Base-by-base conservation (phyloP, 345 rosid genomes). In the Brassica nigra region DNA sequence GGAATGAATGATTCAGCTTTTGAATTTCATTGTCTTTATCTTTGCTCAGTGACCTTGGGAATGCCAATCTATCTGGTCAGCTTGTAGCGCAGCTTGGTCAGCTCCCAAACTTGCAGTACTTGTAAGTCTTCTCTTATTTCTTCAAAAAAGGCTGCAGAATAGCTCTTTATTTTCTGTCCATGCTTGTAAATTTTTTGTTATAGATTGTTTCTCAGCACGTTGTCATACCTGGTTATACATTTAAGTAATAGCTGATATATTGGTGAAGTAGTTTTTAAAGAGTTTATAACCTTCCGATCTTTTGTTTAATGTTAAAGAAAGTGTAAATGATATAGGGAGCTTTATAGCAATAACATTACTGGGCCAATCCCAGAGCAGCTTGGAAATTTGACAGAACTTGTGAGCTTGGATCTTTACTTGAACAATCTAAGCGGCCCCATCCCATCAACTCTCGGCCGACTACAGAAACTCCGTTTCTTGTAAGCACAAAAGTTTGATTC, bases 371-470 rank as follows among this genome's bases (percentile, higher is more conserved):
- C 97, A 5, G 90, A 88, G 12, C 91, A 92, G 85, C 89, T 92
- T 72, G 97, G 97, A n/a, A 84, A 76, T 67, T 82, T 92, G 90
- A 83, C 83, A 33, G 84, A 78, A 73, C 80, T 92, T 83, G 94
- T 92, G 84, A 90, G 94, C 93, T 89, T 92, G 90, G 97, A 92
- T 84, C 92, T 92, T 82, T 90, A 86, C 84, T 62, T 85, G 84
- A 92, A 92, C 86, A 47, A 2, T 0, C 72, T 92, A 85, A 68
- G 0, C 34, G 95, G 94, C 49, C 67, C 5, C 1, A 90, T 92
- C 68, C 97, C 97, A 67, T 6, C 42, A 12, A 80, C 93, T 16
- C 80, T 92, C 80, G 84, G 86, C 66, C 83, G 80, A 66, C 91
- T 92, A 70, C 2, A 70, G 71, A 92, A 80, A 76, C 87, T 92